These are phyloP conservation scores for Lepraria neglecta DNA, from an alignment of 495 filamentous ascomycete species.

Conservation along the genomic window DNA sequence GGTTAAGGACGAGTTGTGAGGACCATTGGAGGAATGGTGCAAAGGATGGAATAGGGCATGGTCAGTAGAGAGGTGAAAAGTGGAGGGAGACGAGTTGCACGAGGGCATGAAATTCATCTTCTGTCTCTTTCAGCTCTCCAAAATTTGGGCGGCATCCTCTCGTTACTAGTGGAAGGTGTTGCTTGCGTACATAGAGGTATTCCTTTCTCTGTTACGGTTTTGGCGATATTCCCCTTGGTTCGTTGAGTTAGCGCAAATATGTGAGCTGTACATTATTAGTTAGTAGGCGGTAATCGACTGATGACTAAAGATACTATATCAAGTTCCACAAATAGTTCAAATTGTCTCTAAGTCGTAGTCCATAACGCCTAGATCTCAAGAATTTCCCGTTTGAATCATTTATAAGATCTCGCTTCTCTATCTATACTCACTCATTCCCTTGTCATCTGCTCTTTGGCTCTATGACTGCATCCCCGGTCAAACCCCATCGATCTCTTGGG, in stretches of 20 bases:
- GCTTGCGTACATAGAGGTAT: slow-evolving; percentile 14
- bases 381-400: too few species aligned
- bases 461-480: too few species aligned
- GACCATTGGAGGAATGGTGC: neutral
- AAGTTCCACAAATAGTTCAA: too few species aligned
- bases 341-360: too few species aligned
- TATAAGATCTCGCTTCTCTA: too few species aligned
- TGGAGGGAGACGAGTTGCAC: neutral
- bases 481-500: too few species aligned
- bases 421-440: too few species aligned
- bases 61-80: neutral
- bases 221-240: slow-evolving; percentile 17
- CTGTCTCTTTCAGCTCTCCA: neutral
- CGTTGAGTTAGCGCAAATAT: neutral
- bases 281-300: neutral
- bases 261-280: slow-evolving; percentile 11
- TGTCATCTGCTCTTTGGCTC: too few species aligned
- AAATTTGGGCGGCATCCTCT: neutral
- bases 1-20: slow-evolving; percentile 55
- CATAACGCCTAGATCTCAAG: too few species aligned
- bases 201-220: neutral
- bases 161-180: neutral
- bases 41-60: neutral
- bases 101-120: slow-evolving; percentile 9
- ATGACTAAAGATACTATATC: neutral